Evolutionary conservation across 192 early-diverging fungal species (phyloP), one percentile per base, ranked within the genome.

Genomic region (Chytriomyces sp.): DNA sequence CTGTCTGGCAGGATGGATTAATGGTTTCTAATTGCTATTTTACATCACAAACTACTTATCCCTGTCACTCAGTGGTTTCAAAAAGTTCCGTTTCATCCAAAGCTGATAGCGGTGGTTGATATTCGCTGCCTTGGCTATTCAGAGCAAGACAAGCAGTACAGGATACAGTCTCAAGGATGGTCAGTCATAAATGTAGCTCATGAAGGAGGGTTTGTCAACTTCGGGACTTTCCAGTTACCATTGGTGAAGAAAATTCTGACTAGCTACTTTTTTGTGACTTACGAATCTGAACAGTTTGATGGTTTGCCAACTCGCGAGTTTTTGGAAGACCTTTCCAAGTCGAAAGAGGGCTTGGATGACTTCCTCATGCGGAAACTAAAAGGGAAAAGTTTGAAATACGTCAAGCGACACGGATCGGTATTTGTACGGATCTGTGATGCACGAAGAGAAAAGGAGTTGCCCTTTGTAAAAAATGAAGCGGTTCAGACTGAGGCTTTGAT

Each of bases 121-220:
- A 65, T 65, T 32, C 63, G 63, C 1, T 65, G 63, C 41, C 41
- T 65, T 8, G 63, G 63, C 7, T 65, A 65, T 33, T 65, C 63
- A 6, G 63, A 41, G 12, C n/a, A 14, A 30, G 63, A 65, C n/a
- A 65, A 65, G 41, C 39, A 65, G 14, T 65, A 65, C 31, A 8
- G 28, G 31, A n/a, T 65, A 8, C 63, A 65, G 17, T 49, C 38
- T 19, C 63, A 65, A 52, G 63, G 63, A 1, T 65, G 63, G 63
- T 26, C 63, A 19, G 0, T 52, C n/a, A 17, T 65, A 25, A 65
- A 30, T 32, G 39, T 65, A 8, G 17, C 52, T 4, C 63, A 65
- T 33, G 38, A 40, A 1, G 38, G 39, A 17, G 63, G 63, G 17
- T 65, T 65, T 26, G 63, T 65, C 0, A 65, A 65, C 22, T 52